phyloP scores from a whole-genome alignment of 2,329 filamentous ascomycete species.

The Sphaerulina musiva region DNA sequence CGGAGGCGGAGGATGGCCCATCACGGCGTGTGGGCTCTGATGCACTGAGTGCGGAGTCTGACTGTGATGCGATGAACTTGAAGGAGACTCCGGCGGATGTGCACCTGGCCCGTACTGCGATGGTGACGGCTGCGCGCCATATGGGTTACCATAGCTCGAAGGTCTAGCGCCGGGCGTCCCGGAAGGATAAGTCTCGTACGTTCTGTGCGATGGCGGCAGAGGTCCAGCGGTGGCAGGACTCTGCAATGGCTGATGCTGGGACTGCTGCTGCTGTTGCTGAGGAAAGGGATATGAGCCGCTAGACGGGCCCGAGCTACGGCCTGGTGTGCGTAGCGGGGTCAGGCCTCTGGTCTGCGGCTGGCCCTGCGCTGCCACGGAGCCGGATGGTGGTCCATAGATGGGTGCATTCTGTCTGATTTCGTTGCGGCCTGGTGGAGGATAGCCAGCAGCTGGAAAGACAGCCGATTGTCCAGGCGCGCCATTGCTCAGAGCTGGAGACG shows the following conservation, averaged over 20 bases:
- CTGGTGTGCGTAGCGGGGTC: conserved; percentile 29
- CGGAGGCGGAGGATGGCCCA: conserved; percentile 26
- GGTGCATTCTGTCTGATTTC: conserved; percentile 17
- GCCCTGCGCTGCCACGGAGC: conserved; percentile 17
- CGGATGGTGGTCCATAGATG: conserved; percentile 19
- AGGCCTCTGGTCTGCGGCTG: conserved; percentile 22
- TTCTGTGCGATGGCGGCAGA: conserved; percentile 20
- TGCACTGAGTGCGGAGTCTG: conserved; percentile 31
- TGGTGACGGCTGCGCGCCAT: conserved; percentile 24
- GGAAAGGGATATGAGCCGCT: conserved; percentile 24
- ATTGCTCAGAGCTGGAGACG: conserved; percentile 11
- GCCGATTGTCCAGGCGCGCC: conserved; percentile 9
- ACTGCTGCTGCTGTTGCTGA: conserved; percentile 19
- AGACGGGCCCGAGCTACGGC: conserved; percentile 12
- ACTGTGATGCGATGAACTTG: conserved; percentile 30
- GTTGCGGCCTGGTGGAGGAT: conserved; percentile 3
- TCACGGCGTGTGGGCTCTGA: conserved; percentile 27
- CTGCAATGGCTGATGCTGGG: conserved; percentile 19
- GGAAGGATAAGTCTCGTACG: conserved; percentile 22
- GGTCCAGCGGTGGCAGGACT: conserved; percentile 26
- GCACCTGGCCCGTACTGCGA: conserved; percentile 19
- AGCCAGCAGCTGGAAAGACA: conserved; percentile 3
- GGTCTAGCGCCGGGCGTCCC: conserved; percentile 26
- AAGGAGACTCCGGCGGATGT: conserved; percentile 29
- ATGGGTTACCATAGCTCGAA: conserved; percentile 20